A percentile compares a stretch with the other conserved stretches of the same genome.
Evolutionary conservation across 2,329 filamentous ascomycete species (phyloP).

Genomic region (Alternaria longipes): DNA sequence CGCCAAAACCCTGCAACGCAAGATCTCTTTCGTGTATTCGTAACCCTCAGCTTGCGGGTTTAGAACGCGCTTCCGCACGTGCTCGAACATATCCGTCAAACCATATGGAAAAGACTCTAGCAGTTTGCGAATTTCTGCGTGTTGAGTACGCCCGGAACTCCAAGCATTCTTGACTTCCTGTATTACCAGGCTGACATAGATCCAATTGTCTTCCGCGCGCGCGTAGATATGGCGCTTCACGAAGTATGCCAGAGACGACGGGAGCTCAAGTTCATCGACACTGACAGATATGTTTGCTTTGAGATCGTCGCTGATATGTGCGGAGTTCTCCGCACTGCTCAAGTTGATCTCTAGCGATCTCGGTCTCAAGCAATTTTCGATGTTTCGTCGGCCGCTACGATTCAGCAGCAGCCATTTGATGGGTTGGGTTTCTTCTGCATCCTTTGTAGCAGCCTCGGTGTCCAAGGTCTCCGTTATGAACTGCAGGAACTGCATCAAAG

Average conservation of each 20-base stretch:
- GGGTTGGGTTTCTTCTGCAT: conserved; percentile 7
- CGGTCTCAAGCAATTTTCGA: conserved; percentile 25
- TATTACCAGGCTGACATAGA: conserved; percentile 34
- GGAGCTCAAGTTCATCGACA: conserved; percentile 27
- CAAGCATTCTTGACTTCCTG: conserved; percentile 35
- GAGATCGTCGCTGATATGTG: conserved; percentile 28
- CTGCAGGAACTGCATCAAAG: conserved; percentile 24
- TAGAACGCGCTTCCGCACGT: conserved; percentile 30
- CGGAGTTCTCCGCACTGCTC: conserved; percentile 26
- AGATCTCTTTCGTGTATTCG: conserved; percentile 38
- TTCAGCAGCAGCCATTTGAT: conserved; percentile 35
- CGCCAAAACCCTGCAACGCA: conserved; percentile 28
- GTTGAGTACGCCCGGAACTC: conserved; percentile 15
- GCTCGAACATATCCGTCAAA: conserved; percentile 36
- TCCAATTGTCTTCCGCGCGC: conserved; percentile 32
- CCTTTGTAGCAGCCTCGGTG: not conserved
- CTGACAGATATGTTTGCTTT: conserved; percentile 24
- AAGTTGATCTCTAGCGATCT: conserved; percentile 30
- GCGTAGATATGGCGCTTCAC: conserved; percentile 34
- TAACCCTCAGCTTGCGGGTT: conserved; percentile 24
- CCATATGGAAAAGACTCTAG: conserved; percentile 36
- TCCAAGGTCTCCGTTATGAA: conserved; percentile 18
- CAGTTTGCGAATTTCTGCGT: conserved; percentile 30
- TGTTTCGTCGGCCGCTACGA: conserved; percentile 30
- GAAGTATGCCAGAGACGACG: conserved; percentile 31